phyloP scores from a whole-genome alignment of 2,329 filamentous ascomycete genomes.

The Hypomyces rosellus region DNA sequence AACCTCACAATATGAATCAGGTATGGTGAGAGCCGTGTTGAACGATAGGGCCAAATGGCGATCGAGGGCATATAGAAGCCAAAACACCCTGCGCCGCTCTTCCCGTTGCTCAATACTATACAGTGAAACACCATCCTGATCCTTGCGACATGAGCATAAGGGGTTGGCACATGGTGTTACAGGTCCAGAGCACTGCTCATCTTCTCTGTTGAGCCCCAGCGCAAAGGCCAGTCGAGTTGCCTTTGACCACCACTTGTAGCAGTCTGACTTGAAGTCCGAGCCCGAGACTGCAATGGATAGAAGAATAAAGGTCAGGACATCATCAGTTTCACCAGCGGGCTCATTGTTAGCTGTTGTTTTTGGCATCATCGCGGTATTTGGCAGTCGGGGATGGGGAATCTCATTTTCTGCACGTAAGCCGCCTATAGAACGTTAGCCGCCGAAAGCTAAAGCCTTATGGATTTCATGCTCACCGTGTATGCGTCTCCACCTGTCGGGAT shows the following conservation, averaged over 20 bases:
- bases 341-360: slow-evolving; percentile 28
- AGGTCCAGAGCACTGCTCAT: slow-evolving; percentile 25
- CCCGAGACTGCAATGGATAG: slow-evolving; percentile 41
- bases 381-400: slow-evolving; percentile 19
- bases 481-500: slow-evolving; percentile 32
- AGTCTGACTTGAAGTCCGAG: slow-evolving; percentile 43
- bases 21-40: slow-evolving; percentile 37
- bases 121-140: slow-evolving; percentile 20
- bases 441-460: neutral
- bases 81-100: slow-evolving; percentile 41
- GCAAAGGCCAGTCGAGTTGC: slow-evolving; percentile 32
- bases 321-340: slow-evolving; percentile 31
- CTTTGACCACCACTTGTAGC: slow-evolving; percentile 42
- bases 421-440: slow-evolving; percentile 14
- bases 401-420: slow-evolving; percentile 29
- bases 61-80: slow-evolving; percentile 42
- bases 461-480: slow-evolving; percentile 23
- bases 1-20: slow-evolving; percentile 40
- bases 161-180: slow-evolving; percentile 26
- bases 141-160: slow-evolving; percentile 24
- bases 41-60: slow-evolving; percentile 42
- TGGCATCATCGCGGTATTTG: slow-evolving; percentile 19
- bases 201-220: slow-evolving; percentile 33
- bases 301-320: slow-evolving; percentile 39
- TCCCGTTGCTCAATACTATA: slow-evolving; percentile 36